These are phyloP conservation scores for Chionographis japonica DNA, from an alignment of 106 monocot genomes.

Conservation along the genomic window DNA sequence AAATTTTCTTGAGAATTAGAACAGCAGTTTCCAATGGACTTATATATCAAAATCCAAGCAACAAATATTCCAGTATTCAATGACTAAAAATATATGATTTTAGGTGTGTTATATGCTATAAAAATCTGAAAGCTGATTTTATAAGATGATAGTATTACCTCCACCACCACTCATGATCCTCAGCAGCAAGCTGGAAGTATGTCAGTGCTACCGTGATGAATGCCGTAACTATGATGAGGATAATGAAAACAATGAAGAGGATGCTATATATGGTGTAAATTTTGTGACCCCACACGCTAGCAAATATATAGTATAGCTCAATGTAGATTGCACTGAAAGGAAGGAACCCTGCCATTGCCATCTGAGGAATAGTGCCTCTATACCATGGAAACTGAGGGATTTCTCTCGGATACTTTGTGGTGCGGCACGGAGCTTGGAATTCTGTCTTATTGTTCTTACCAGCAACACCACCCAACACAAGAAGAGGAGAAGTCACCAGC, in stretches of 20 bases:
- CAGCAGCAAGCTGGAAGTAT: slow-evolving; percentile 73
- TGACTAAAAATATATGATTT: background rate
- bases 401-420: slow-evolving; percentile 73
- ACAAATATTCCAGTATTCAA: no score
- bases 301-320: slow-evolving; percentile 78
- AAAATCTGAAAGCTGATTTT: background rate
- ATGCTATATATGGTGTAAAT: slow-evolving; percentile 80
- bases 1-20: no score
- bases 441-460: slow-evolving; percentile 68
- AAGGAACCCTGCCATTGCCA: slow-evolving; percentile 77
- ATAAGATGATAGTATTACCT: slow-evolving; percentile 32
- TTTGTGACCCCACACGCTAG: slow-evolving; percentile 81
- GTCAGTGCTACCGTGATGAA: slow-evolving; percentile 69
- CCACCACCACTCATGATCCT: slow-evolving; percentile 90
- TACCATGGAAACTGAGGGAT: slow-evolving; percentile 76
- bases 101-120: background rate
- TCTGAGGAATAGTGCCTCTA: slow-evolving; percentile 62
- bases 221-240: slow-evolving; percentile 74
- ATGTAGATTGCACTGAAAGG: slow-evolving; percentile 80
- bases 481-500: slow-evolving; percentile 62
- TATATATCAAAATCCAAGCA: no score
- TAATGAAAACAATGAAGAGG: slow-evolving; percentile 71
- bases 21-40: no score
- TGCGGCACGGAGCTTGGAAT: slow-evolving; percentile 68
- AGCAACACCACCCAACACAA: slow-evolving; percentile 65